Base-by-base conservation (phyloP, 2,329 filamentous ascomycete species). In the Botrytis fabae region DNA sequence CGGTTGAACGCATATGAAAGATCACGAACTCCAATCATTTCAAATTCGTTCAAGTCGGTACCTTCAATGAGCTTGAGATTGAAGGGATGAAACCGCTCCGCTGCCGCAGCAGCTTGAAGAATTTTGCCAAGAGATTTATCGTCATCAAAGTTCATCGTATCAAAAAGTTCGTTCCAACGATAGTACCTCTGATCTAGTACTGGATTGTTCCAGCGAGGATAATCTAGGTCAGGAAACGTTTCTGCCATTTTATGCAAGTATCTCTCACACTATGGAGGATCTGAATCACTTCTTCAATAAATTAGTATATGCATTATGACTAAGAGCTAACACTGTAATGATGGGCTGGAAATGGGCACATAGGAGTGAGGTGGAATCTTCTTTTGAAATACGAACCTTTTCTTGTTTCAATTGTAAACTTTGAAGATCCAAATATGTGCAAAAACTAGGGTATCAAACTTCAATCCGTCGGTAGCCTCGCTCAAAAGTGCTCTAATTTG, bases 1-100 rank as follows among this genome's bases (percentile, higher is more conserved):
- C 48, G 48, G 18, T 68, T 68, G n/a, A 68, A 68, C 1, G 65
- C 65, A 25, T 68, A 68, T 28, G 65, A 57, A 32, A 68, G n/a
- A 6, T 68, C 65, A 20, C 65, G 48, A 28, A 68, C 35, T 8
- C 48, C 48, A 28, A 57, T 14, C 35, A 40, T 68, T 42, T 68
- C 65, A 32, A 18, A 20, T 22, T 68, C 35, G 18, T n/a, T 57
- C 18, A 68, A 42, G 4, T n/a, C 2, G 35, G 18, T 18, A 38
- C 25, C 7, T 57, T 32, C 35, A 42, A 22, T 28, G 18, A 68
- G 25, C 38, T 42, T 54, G 25, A 68, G 65, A 16, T 68, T 68
- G 18, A 68, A 68, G 4, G 65, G 65, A 25, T 68, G 65, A 22
- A 68, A 57, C 5, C 16, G 57, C 18, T 57, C 48, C 1, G 65